These are phyloP conservation scores for Trichoderma endophyticum DNA, from an alignment of 2,329 filamentous ascomycete genomes.

Conservation along the genomic window DNA sequence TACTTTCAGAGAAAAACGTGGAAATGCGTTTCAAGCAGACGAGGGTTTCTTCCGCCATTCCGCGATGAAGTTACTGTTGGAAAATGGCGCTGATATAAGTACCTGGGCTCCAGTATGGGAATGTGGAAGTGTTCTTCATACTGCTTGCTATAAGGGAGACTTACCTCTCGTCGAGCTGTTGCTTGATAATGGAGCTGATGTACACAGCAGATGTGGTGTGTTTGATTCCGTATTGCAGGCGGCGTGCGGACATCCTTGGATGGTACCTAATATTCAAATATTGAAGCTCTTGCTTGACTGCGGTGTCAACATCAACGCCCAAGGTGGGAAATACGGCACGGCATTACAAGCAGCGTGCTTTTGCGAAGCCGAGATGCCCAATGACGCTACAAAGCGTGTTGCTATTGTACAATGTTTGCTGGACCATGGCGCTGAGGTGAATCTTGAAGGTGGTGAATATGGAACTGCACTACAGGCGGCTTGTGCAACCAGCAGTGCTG, in stretches of 20 bases:
- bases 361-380: rapidly evolving
- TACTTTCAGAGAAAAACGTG: background rate
- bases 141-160: background rate
- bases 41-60: background rate
- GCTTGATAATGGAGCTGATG: background rate
- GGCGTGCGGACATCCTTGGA: background rate
- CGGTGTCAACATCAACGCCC: background rate
- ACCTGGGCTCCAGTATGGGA: background rate
- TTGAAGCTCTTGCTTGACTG: background rate
- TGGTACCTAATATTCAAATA: background rate
- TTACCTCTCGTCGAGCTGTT: background rate
- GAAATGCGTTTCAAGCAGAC: background rate
- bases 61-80: background rate
- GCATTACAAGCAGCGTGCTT: background rate
- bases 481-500: background rate
- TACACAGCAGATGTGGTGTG: background rate
- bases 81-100: background rate
- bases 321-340: background rate
- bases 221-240: background rate
- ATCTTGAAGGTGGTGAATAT: background rate
- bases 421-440: background rate
- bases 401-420: background rate
- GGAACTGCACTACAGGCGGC: background rate
- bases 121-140: background rate
- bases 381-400: background rate